Conservation (phyloP, 1,139 yeast species). For the Ashbya aceris region DNA sequence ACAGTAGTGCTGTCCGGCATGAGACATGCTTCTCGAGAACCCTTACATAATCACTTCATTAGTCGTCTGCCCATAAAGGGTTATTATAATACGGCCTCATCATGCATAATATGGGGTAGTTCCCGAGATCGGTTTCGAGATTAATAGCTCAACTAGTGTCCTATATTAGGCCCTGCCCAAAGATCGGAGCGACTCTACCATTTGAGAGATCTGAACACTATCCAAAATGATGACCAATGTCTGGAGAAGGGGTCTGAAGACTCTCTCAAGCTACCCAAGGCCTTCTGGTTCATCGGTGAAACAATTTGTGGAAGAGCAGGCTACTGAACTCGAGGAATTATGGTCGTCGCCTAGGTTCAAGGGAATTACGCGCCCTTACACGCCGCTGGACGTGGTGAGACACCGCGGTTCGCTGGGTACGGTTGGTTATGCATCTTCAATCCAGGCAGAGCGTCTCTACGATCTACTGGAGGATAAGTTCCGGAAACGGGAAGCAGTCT, state of each 20-base stretch:
- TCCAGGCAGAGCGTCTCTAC: slow-evolving; percentile 47
- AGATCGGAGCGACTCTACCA: no score
- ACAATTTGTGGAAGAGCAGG: slow-evolving; percentile 13
- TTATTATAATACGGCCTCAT: no score
- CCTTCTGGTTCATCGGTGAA: slow-evolving; percentile 3
- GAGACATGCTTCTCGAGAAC: no score
- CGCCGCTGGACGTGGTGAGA: slow-evolving; percentile 44
- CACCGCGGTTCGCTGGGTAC: slow-evolving; percentile 42
- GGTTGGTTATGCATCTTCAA: slow-evolving; percentile 39
- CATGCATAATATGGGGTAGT: no score
- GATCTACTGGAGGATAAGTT: slow-evolving; percentile 36
- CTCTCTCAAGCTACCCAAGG: slow-evolving; percentile 4
- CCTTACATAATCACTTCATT: no score
- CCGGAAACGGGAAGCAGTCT: slow-evolving; percentile 39
- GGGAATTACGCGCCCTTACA: slow-evolving; percentile 43
- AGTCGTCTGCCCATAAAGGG: no score
- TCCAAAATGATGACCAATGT: no score
- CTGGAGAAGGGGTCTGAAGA: background rate
- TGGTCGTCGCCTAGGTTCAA: slow-evolving; percentile 43
- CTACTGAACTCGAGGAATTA: slow-evolving; percentile 39
- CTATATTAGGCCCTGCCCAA: no score
- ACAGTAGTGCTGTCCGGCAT: no score
- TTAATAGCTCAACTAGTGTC: no score
- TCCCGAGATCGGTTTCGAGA: no score
- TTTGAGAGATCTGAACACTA: no score